These are phyloP conservation scores for Kazachstania africana DNA, from an alignment of 805 yeast genomes.

Conservation along the genomic window DNA sequence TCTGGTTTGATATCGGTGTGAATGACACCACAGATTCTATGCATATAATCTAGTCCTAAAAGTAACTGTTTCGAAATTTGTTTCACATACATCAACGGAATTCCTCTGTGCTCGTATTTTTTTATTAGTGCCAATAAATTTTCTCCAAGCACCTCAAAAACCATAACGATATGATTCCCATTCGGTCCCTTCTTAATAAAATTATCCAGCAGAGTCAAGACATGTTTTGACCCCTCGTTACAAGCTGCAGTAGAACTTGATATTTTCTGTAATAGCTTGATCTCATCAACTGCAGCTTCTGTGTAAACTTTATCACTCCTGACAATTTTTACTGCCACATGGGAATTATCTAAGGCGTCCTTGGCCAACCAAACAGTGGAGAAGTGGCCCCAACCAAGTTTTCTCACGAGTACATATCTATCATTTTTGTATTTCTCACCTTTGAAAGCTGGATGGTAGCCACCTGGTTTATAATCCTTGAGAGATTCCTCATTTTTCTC, in stretches of 20 bases:
- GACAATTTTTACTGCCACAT: slow-evolving; percentile 91
- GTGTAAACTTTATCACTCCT: slow-evolving; percentile 84
- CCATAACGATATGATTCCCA: slow-evolving; percentile 93
- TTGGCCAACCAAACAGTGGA: slow-evolving; percentile 90
- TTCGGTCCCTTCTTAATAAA: slow-evolving; percentile 83
- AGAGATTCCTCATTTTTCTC: slow-evolving; percentile 68
- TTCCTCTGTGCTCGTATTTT: slow-evolving; percentile 63
- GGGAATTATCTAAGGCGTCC: slow-evolving; percentile 40
- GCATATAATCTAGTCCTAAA: slow-evolving; percentile 54
- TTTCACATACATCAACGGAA: slow-evolving; percentile 67
- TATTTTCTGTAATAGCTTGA: slow-evolving; percentile 59
- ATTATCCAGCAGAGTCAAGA: slow-evolving; percentile 70
- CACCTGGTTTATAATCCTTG: slow-evolving; percentile 82
- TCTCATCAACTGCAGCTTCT: slow-evolving; percentile 91
- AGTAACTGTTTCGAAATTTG: slow-evolving; percentile 72
- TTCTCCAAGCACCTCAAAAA: slow-evolving; percentile 93
- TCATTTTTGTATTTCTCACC: slow-evolving; percentile 76
- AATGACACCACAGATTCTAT: slow-evolving; percentile 53
- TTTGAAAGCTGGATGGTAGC: slow-evolving; percentile 86
- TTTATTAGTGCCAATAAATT: slow-evolving; percentile 76
- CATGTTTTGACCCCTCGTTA: slow-evolving; percentile 64
- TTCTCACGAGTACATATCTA: slow-evolving; percentile 70
- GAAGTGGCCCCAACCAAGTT: slow-evolving; percentile 98
- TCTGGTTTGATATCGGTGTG: slow-evolving; percentile 74
- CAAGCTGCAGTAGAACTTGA: slow-evolving; percentile 30